A percentile compares a stretch with the other conserved stretches of the same genome.
Evolutionary conservation across 179 eudicot species (phyloP).

Genomic region (Actinidia chinensis): DNA sequence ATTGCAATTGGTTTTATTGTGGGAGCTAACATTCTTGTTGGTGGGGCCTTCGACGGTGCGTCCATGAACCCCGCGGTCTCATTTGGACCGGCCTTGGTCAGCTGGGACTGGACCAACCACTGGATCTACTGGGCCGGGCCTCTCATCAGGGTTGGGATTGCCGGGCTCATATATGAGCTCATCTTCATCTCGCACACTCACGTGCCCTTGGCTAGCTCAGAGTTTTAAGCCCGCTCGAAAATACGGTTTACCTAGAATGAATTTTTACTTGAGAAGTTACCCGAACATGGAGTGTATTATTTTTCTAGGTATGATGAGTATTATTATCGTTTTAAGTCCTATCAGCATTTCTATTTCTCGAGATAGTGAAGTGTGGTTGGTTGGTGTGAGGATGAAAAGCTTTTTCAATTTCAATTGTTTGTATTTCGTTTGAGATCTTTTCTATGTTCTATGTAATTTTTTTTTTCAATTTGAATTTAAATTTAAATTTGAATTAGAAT

Average conservation of each 20-base stretch:
- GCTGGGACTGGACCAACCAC: constrained; percentile 36
- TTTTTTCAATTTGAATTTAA: neutral
- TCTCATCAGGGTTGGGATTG: constrained; percentile 42
- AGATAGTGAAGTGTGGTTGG: neutral
- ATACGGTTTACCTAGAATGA: too few relatives aligned
- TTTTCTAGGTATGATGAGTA: too few relatives aligned
- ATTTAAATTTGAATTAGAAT: too few relatives aligned
- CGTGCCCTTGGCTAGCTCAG: constrained; percentile 27
- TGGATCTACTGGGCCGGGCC: constrained; percentile 54
- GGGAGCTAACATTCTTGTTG: constrained; percentile 49
- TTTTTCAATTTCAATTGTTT: neutral
- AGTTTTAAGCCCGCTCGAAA: neutral
- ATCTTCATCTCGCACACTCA: constrained; percentile 36
- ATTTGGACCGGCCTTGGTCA: constrained; percentile 43
- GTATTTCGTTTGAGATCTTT: neutral
- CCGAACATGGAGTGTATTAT: too few relatives aligned
- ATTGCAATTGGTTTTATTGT: constrained; percentile 48
- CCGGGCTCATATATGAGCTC: constrained; percentile 37
- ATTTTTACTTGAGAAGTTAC: too few relatives aligned
- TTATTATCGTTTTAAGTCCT: too few relatives aligned
- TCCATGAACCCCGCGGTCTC: constrained; percentile 55
- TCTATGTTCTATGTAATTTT: neutral
- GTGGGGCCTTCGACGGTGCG: constrained; percentile 49
- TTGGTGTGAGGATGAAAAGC: neutral
- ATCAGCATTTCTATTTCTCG: too few relatives aligned